phyloP scores from a whole-genome alignment of 139 green algal genomes.

The Micractinium sp. region DNA sequence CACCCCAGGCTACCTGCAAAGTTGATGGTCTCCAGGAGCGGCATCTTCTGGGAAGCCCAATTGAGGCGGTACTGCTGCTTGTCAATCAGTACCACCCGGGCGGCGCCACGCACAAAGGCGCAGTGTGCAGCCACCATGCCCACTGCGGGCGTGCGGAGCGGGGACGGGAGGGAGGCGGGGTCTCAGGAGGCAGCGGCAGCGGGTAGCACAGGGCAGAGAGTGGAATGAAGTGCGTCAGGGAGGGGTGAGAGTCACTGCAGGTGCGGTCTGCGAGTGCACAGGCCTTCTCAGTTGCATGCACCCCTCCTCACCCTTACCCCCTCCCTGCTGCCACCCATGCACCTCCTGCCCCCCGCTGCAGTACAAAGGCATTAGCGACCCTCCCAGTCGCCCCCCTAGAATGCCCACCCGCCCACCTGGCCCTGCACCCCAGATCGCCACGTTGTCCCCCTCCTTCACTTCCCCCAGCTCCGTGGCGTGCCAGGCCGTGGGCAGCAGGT shows the following conservation, averaged over 20 bases:
- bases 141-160: conserved; percentile 7
- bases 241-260: too few relatives aligned
- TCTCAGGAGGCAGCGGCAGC: too few relatives aligned
- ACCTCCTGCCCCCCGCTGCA: too few relatives aligned
- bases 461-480: conserved; percentile 68
- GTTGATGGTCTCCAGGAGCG: conserved; percentile 56
- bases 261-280: too few relatives aligned
- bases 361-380: too few relatives aligned
- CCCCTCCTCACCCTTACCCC: too few relatives aligned
- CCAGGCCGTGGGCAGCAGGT: conserved; percentile 79
- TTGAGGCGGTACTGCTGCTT: conserved; percentile 63
- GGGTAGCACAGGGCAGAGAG: background rate
- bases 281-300: too few relatives aligned
- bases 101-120: conserved; percentile 53
- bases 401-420: conserved; percentile 50
- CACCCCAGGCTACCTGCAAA: conserved; percentile 26
- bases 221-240: background rate
- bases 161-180: background rate
- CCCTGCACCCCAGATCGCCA: conserved; percentile 79
- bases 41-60: conserved; percentile 41
- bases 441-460: conserved; percentile 59
- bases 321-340: background rate
- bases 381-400: background rate
- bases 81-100: conserved; percentile 71
- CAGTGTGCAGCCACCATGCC: conserved; percentile 78